Evolutionary conservation across 106 monocot genomes (phyloP).

Genomic region (Xerophyta viscosa): DNA sequence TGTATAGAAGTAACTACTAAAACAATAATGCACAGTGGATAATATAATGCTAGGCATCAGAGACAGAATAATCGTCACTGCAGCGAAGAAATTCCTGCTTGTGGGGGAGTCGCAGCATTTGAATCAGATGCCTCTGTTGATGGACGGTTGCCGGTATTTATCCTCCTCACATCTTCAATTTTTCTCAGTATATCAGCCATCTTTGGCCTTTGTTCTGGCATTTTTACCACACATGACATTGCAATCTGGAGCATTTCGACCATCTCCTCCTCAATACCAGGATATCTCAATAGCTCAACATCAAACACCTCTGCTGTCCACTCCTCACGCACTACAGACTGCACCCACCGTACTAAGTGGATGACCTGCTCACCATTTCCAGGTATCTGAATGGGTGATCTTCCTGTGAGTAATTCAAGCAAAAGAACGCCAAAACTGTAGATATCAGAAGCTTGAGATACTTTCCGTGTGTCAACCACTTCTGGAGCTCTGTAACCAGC

Average conservation of each 20-base stretch:
- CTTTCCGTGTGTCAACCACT: conserved; percentile 29
- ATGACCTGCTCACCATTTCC: conserved; percentile 30
- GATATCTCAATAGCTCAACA: conserved; percentile 32
- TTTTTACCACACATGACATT: conserved; percentile 29
- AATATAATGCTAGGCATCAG: not conserved
- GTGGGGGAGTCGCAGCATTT: conserved; percentile 1
- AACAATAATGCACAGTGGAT: too few relatives aligned
- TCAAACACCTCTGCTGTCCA: conserved; percentile 56
- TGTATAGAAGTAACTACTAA: too few relatives aligned
- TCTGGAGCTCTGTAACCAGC: conserved; percentile 43
- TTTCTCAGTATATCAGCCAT: conserved; percentile 30
- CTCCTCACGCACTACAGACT: conserved; percentile 44
- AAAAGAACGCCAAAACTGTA: conserved; percentile 47
- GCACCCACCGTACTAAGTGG: conserved; percentile 44
- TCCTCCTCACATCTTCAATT: conserved; percentile 32
- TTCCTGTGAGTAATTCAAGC: conserved; percentile 37
- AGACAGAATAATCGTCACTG: not conserved
- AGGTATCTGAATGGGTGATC: conserved; percentile 27
- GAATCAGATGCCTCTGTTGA: conserved; percentile 14
- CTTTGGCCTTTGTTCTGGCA: conserved; percentile 41
- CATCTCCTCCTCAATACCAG: conserved; percentile 53
- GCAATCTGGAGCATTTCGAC: conserved; percentile 54
- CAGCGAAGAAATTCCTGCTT: not conserved
- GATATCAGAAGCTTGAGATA: conserved; percentile 31
- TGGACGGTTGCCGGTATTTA: conserved; percentile 18